Conservation (phyloP, 371 early-diverging fungal species). For the Actinomortierella wolfii region DNA sequence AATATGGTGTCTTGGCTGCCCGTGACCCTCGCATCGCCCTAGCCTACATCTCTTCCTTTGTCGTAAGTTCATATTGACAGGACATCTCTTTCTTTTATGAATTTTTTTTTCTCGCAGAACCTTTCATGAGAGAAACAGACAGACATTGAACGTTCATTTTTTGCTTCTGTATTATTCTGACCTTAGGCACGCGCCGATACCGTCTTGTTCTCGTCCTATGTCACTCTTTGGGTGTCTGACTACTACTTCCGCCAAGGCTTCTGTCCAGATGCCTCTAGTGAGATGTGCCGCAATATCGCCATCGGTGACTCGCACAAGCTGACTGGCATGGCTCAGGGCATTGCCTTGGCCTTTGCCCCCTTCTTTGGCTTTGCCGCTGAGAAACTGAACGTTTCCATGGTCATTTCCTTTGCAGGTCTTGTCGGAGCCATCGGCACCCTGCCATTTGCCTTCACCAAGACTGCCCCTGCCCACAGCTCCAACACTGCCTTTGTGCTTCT, state of each 20-base stretch:
- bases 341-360: conserved; percentile 72
- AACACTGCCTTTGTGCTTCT: conserved; percentile 60
- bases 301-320: conserved; percentile 60
- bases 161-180: no score
- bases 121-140: no score
- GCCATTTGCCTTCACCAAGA: conserved; percentile 56
- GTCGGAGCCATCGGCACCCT: conserved; percentile 65
- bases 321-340: conserved; percentile 72
- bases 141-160: no score
- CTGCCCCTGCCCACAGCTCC: conserved; percentile 57
- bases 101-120: neutral
- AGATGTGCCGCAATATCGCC: conserved; percentile 48
- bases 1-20: conserved; percentile 54
- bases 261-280: conserved; percentile 47
- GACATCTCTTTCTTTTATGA: neutral
- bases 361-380: conserved; percentile 61
- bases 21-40: conserved; percentile 65
- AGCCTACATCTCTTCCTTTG: conserved; percentile 63
- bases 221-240: conserved; percentile 77
- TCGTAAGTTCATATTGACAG: conserved; percentile 51
- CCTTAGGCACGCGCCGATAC: conserved; percentile 74
- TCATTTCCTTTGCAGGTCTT: conserved; percentile 57
- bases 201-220: conserved; percentile 71
- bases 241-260: conserved; percentile 60
- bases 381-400: conserved; percentile 51